Conservation (phyloP, 1,284 basidiomycete species). For the Heterobasidion annosum region DNA sequence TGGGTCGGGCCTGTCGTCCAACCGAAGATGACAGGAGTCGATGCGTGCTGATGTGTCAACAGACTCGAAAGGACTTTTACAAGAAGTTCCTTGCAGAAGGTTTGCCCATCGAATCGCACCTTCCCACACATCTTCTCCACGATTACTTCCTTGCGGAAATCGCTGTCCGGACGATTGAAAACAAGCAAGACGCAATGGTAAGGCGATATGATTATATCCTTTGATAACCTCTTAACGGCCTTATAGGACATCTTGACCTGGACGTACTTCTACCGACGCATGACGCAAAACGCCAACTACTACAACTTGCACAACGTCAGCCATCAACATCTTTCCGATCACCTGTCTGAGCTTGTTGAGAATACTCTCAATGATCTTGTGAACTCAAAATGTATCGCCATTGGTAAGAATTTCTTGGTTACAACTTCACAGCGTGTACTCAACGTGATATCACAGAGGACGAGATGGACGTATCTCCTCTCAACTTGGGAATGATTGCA, state of each 20-base stretch:
- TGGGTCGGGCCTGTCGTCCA: constrained; percentile 92
- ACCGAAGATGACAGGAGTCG: constrained; percentile 79
- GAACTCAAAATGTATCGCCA: constrained; percentile 90
- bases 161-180: constrained; percentile 97
- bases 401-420: constrained; percentile 45
- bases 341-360: constrained; percentile 94
- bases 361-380: constrained; percentile 87
- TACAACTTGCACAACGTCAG: constrained; percentile 93
- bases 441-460: constrained; percentile 46
- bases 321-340: constrained; percentile 89
- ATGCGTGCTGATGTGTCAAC: constrained; percentile 95
- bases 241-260: constrained; percentile 83
- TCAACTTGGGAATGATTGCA: constrained; percentile 95
- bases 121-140: constrained; percentile 81
- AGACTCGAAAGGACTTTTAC: constrained; percentile 96
- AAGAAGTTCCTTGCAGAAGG: constrained; percentile 98
- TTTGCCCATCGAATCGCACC: constrained; percentile 93
- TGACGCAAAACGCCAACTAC: constrained; percentile 94
- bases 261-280: constrained; percentile 94
- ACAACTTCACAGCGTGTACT: neutral
- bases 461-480: constrained; percentile 87
- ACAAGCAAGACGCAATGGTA: constrained; percentile 95
- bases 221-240: neutral
- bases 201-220: constrained; percentile 15
- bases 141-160: constrained; percentile 99